Percentiles rank a stretch among this genome's conserved stretches.
Conservation (phyloP, 2,329 filamentous ascomycete species). For the Nothophaeocryptopus gaeumannii region DNA sequence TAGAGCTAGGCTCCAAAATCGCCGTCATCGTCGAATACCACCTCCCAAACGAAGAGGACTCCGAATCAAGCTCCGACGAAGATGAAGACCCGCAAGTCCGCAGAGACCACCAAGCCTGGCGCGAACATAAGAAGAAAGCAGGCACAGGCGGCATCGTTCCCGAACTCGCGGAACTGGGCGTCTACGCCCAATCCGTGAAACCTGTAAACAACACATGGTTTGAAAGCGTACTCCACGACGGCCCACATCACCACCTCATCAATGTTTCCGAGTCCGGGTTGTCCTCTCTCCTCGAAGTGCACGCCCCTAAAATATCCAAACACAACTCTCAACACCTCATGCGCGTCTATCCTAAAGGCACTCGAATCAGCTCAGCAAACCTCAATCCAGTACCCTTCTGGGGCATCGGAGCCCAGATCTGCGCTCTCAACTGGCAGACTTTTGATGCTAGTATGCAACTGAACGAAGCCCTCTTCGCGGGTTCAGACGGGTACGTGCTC, state of each 20-base stretch:
- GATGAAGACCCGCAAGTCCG: conserved; percentile 37
- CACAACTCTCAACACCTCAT: conserved; percentile 67
- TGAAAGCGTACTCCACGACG: conserved; percentile 46
- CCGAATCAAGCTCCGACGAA: conserved; percentile 37
- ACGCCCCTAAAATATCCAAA: conserved; percentile 46
- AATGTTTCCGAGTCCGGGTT: conserved; percentile 66
- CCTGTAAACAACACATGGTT: conserved; percentile 66
- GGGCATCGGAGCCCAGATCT: conserved; percentile 66
- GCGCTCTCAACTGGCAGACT: conserved; percentile 68
- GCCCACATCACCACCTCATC: conserved; percentile 64
- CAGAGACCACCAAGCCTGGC: conserved; percentile 54
- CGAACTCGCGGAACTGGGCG: conserved; percentile 62
- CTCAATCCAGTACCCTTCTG: conserved; percentile 63
- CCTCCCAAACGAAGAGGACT: conserved; percentile 51
- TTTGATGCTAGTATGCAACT: conserved; percentile 65
- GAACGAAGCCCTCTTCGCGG: conserved; percentile 65
- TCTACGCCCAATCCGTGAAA: conserved; percentile 69
- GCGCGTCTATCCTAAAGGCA: conserved; percentile 68
- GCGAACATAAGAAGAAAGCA: conserved; percentile 51
- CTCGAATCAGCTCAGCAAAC: conserved; percentile 65
- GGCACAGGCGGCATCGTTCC: conserved; percentile 55
- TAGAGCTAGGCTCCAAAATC: conserved; percentile 61
- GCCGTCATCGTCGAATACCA: conserved; percentile 68
- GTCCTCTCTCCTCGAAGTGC: conserved; percentile 50
- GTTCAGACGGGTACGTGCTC: conserved; percentile 63